Conservation (phyloP, 2,329 filamentous ascomycete genomes). For the Didymella exigua region DNA sequence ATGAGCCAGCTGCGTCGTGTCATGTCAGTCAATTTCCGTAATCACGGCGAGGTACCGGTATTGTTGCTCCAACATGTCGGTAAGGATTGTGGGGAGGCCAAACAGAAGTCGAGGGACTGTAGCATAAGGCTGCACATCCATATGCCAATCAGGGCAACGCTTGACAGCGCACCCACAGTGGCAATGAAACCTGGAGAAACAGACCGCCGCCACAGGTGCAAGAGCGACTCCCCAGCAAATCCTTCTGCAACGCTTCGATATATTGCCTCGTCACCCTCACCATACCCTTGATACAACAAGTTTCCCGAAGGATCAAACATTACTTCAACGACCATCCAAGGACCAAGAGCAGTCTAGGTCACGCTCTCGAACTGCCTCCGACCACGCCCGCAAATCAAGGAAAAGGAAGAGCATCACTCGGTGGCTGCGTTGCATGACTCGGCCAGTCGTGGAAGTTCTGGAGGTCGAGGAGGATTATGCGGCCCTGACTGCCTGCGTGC, state of each 20-base stretch:
- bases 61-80: background rate
- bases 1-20: background rate
- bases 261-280: slow-evolving; percentile 7
- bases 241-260: slow-evolving; percentile 4
- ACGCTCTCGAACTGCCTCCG: background rate
- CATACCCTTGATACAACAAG: background rate
- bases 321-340: background rate
- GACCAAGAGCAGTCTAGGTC: background rate
- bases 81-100: background rate
- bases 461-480: background rate
- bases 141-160: background rate
- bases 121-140: slow-evolving; percentile 11
- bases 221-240: slow-evolving; percentile 2
- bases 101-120: background rate
- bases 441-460: background rate
- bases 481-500: background rate
- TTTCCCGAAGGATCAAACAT: background rate
- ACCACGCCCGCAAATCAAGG: background rate
- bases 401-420: background rate
- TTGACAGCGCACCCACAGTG: slow-evolving; percentile 6
- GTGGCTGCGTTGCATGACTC: slow-evolving; percentile 12
- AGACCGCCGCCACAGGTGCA: background rate
- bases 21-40: background rate
- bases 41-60: background rate
- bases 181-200: slow-evolving; percentile 18